Base-by-base conservation (phyloP, 306 rosid species). In the Cucurbita argyrosperma region DNA sequence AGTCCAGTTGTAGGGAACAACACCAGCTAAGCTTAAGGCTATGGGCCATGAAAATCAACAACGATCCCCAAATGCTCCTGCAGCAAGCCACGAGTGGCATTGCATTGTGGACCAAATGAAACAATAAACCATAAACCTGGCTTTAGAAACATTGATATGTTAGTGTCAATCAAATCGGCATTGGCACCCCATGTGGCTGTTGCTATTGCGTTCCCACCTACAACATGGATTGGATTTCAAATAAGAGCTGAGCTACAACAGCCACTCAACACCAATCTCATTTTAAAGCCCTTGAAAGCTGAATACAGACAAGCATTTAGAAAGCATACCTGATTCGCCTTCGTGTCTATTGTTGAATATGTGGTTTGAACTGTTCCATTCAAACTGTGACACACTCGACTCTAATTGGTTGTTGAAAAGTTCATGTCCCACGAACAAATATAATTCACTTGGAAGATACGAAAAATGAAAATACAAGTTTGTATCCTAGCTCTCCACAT, bases 131-230 rank as follows among this genome's bases (percentile, higher is more conserved):
- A 69, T 50, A 15, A 35, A 70, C 58, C 74, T 70, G 74, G 35
- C 30, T 51, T 50, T 38, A 3, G 7, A 46, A 50, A 16, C 15
- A 26, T 66, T 70, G 59, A 70, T 15, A 35, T 26, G 56, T 70
- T 47, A 70, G 39, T 50, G 47, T 70, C 74, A 70, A 51, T 70
- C 74, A 30, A 70, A 70, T 70, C 74, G 6, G 15, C 21, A 10
- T 70, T 51, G 42, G 74, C 60, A 70, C 42, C 74, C 74, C 74
- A 70, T 70, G 74, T 70, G 74, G 23, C 43, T 23, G 46, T 70
- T 70, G 59, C 60, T 49, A 35, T 70, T 66, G 72, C 0, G 59
- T 21, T 50, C 74, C 74, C 56, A 70, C 74, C 74, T 68, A 23
- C 74, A 70, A 49, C 74, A 70, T 50, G 58, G 60, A 68, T 68